Conservation (phyloP, 805 yeast genomes). For the Zygotorulaspora florentina region DNA sequence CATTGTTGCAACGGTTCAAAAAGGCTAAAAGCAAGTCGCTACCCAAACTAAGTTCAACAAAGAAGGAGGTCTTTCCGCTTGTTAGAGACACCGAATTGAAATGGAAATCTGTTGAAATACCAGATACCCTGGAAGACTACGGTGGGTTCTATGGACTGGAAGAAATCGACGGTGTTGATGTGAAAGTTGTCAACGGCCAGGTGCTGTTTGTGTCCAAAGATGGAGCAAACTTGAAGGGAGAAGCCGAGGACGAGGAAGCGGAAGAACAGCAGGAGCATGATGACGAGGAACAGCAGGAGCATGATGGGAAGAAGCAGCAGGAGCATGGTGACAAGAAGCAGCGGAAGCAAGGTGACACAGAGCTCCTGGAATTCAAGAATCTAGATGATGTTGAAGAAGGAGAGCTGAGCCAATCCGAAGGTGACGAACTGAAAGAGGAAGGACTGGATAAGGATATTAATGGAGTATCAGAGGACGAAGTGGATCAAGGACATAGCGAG, state of each 20-base stretch:
- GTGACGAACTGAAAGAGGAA: slow-evolving; percentile 12
- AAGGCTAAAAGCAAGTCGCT: background rate
- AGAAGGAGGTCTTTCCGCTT: slow-evolving; percentile 12
- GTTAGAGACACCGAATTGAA: slow-evolving; percentile 49
- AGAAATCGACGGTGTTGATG: slow-evolving; percentile 90
- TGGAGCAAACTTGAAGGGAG: slow-evolving; percentile 19
- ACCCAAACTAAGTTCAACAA: slow-evolving; percentile 3
- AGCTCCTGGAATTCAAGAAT: slow-evolving; percentile 30
- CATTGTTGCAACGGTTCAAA: background rate
- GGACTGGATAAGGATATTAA: background rate
- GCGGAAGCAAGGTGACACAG: slow-evolving; percentile 19
- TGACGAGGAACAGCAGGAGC: slow-evolving; percentile 12
- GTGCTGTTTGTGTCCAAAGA: slow-evolving; percentile 53
- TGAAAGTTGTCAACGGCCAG: slow-evolving; percentile 64
- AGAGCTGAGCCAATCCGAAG: slow-evolving; percentile 24
- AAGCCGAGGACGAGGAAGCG: background rate
- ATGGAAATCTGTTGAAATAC: slow-evolving; percentile 82
- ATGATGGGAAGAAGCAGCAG: slow-evolving; percentile 6
- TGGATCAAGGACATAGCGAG: slow-evolving; percentile 12
- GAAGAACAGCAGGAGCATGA: background rate
- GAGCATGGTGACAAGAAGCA: slow-evolving; percentile 1
- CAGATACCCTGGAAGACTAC: slow-evolving; percentile 79
- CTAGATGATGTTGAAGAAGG: slow-evolving; percentile 33
- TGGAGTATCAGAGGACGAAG: slow-evolving; percentile 16
- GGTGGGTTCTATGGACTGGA: slow-evolving; percentile 91